Conservation (phyloP, 2,329 filamentous ascomycete genomes). For the Fusarium torulosum region DNA sequence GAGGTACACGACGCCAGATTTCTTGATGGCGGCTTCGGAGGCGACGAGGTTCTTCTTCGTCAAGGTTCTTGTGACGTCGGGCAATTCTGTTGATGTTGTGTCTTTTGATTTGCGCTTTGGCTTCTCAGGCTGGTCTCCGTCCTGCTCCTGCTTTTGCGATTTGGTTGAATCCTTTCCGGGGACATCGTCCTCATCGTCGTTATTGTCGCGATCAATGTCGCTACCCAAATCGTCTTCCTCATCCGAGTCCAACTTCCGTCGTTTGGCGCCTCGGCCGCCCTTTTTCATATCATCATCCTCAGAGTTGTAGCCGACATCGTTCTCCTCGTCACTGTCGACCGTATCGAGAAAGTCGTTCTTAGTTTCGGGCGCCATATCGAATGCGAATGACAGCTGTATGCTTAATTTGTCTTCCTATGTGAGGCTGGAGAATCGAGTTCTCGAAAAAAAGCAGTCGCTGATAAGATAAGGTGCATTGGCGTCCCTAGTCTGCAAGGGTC, state of each 20-base stretch:
- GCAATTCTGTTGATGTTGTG: conserved; percentile 54
- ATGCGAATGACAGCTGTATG: conserved; percentile 16
- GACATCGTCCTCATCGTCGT: conserved; percentile 52
- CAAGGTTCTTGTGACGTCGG: conserved; percentile 66
- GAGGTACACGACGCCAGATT: conserved; percentile 85
- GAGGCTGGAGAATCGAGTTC: conserved; percentile 24
- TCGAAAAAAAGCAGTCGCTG: conserved; percentile 44
- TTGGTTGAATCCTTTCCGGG: conserved; percentile 48
- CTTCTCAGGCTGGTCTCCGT: conserved; percentile 37
- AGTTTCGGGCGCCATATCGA: conserved; percentile 74
- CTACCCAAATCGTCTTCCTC: conserved; percentile 54
- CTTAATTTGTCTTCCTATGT: conserved; percentile 6
- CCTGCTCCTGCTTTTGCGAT: conserved; percentile 38
- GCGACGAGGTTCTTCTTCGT: conserved; percentile 76
- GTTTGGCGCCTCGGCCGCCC: conserved; percentile 72
- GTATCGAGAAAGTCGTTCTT: conserved; percentile 78
- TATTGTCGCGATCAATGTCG: conserved; percentile 53
- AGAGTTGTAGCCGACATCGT: conserved; percentile 72
- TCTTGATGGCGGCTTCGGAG: conserved; percentile 73
- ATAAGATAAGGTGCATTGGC: conserved; percentile 43
- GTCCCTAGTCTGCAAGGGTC: not conserved
- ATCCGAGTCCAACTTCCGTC: conserved; percentile 67
- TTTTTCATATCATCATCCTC: conserved; percentile 77
- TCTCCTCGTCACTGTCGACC: conserved; percentile 69
- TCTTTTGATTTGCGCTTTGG: conserved; percentile 45